These are phyloP conservation scores for Pascua sp. DNA, from an alignment of 1,284 basidiomycete genomes.

Conservation along the genomic window DNA sequence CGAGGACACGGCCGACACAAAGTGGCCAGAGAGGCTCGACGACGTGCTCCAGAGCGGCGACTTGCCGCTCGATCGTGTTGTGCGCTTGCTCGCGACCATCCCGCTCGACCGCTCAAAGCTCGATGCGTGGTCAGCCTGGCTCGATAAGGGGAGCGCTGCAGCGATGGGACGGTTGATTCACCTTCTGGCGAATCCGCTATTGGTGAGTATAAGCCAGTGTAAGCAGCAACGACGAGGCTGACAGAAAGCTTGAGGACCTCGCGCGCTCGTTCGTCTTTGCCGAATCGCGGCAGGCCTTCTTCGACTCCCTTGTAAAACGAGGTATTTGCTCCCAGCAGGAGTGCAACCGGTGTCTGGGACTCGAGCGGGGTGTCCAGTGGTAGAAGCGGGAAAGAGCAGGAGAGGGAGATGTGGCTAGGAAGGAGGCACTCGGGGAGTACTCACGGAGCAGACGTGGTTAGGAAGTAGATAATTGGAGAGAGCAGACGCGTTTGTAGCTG, in stretches of 20 bases:
- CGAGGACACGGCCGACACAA: neutral
- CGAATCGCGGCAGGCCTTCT: slow-evolving; percentile 2
- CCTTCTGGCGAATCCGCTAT: slow-evolving; percentile 4
- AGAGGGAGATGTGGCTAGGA: no score
- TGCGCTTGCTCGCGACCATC: slow-evolving; percentile 17
- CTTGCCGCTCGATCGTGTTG: slow-evolving; percentile 6
- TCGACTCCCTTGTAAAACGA: neutral
- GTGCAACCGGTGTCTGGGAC: neutral
- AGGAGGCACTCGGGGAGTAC: no score
- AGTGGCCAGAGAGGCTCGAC: slow-evolving; percentile 2
- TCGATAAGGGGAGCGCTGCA: slow-evolving; percentile 15
- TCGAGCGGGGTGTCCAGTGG: no score
- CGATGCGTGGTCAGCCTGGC: slow-evolving; percentile 33
- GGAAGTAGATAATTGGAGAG: no score
- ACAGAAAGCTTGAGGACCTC: slow-evolving; percentile 11
- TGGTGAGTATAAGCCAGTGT: slow-evolving; percentile 1
- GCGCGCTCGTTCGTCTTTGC: slow-evolving; percentile 9
- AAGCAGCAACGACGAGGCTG: neutral
- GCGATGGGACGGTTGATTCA: slow-evolving; percentile 8
- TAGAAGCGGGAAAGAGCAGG: no score
- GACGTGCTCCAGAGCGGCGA: slow-evolving; percentile 6
- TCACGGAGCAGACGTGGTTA: no score
- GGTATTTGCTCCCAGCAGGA: slow-evolving; percentile 2
- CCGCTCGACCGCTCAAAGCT: slow-evolving; percentile 39
- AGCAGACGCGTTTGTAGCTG: no score